phyloP scores from a whole-genome alignment of 2,329 filamentous ascomycete genomes.

The Penicillium sp. region DNA sequence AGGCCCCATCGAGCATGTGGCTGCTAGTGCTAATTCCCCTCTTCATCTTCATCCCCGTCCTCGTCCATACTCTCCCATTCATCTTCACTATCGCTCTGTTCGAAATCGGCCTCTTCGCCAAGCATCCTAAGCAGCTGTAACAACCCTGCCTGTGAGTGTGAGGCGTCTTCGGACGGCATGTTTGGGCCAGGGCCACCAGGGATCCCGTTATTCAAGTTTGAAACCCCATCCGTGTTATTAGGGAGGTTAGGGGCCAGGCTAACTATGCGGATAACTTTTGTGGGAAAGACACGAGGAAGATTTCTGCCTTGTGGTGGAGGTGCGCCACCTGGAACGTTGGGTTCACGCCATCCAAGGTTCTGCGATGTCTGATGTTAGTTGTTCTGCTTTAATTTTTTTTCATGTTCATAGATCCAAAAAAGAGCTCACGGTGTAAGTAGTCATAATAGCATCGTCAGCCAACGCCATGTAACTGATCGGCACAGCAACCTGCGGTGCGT shows the following conservation, averaged over 20 bases:
- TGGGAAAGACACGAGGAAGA: slow-evolving; percentile 38
- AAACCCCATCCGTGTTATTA: background rate
- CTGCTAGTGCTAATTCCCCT: background rate
- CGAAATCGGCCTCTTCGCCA: slow-evolving; percentile 17
- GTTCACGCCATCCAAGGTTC: slow-evolving; percentile 34
- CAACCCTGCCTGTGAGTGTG: slow-evolving; percentile 24
- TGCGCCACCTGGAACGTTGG: slow-evolving; percentile 19
- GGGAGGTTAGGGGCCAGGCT: slow-evolving; percentile 37
- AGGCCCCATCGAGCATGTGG: background rate
- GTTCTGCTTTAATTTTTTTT: background rate
- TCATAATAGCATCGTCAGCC: slow-evolving; percentile 51
- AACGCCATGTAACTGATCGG: slow-evolving; percentile 51
- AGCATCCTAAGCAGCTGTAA: slow-evolving; percentile 31
- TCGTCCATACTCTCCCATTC: slow-evolving; percentile 21
- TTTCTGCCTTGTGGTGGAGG: slow-evolving; percentile 22
- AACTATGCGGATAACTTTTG: slow-evolving; percentile 44
- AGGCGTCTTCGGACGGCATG: slow-evolving; percentile 18
- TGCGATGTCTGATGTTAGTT: slow-evolving; percentile 20
- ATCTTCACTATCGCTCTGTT: slow-evolving; percentile 8
- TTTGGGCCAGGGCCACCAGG: slow-evolving; percentile 1
- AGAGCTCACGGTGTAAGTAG: slow-evolving; percentile 42
- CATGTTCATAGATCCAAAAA: background rate
- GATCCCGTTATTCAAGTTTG: background rate
- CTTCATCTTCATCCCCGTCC: slow-evolving; percentile 6
- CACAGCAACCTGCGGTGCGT: slow-evolving; percentile 40